These are phyloP conservation scores for Ilyonectria sp. DNA, from an alignment of 2,329 filamentous ascomycete genomes.

Conservation along the genomic window DNA sequence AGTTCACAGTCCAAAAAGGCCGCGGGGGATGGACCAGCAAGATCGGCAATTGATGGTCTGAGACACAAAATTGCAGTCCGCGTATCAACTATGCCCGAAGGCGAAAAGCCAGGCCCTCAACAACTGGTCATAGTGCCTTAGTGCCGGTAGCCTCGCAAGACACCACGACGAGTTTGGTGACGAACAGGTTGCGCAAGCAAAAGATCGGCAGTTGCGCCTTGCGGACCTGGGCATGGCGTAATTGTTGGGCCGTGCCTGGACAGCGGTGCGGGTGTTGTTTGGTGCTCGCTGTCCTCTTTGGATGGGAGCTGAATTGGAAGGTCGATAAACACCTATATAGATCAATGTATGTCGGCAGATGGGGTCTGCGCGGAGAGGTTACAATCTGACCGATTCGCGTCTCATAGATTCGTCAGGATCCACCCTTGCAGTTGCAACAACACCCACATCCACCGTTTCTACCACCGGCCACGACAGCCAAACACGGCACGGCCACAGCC, in stretches of 20 bases:
- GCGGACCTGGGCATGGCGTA: constrained; percentile 38
- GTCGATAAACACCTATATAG: neutral
- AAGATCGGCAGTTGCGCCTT: constrained; percentile 43
- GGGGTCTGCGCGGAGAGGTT: neutral
- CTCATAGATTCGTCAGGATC: neutral
- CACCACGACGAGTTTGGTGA: constrained; percentile 5
- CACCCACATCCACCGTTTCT: constrained; percentile 14
- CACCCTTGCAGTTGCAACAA: neutral
- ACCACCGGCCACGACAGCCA: neutral
- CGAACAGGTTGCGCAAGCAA: constrained; percentile 23
- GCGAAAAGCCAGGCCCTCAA: constrained; percentile 10
- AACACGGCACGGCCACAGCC: constrained; percentile 19
- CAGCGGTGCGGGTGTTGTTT: neutral
- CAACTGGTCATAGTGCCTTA: constrained; percentile 18
- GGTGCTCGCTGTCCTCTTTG: constrained; percentile 14
- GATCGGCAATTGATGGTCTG: constrained; percentile 7
- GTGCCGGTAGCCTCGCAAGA: constrained; percentile 31
- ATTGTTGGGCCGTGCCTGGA: constrained; percentile 7
- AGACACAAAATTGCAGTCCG: constrained; percentile 12
- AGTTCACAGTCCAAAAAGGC: neutral
- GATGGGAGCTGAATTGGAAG: neutral
- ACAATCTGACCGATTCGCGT: constrained; percentile 5
- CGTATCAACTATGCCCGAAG: constrained; percentile 4
- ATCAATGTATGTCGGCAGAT: constrained; percentile 9
- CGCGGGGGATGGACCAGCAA: neutral